Evolutionary conservation across 208 protist species (phyloP), one percentile per base, ranked within the genome.

Genomic region (Naegleria fowleri): DNA sequence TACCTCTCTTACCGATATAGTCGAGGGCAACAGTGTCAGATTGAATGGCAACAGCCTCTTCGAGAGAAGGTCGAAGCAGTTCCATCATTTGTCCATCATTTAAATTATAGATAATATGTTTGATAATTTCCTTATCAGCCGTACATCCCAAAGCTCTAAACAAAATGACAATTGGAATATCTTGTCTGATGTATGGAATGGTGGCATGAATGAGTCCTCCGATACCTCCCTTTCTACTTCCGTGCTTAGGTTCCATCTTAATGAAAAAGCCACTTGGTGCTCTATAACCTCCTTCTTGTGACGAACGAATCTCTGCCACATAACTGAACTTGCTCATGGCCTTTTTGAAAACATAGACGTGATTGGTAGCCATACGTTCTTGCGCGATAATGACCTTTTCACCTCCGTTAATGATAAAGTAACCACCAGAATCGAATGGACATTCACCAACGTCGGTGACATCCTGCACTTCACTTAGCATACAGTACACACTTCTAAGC

Each of bases 341-440:
- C 85, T 98, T 98, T 91, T 95, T 95, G 93, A 99, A 99, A 13
- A 98, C 97, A 90, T 98, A 98, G 1, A 99, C 96, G 51, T 98
- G 94, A 90, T 99, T 99, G 52, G 94, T 91, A 38, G 94, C 93
- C 95, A 99, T 98, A 36, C 94, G 93, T 92, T 97, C 96, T 91
- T 98, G 96, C 1, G 96, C 97, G 83, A 99, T 95, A 22, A 99
- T 92, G 6, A 98, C 97, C 92, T 99, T 99, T 91, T 99, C 98
- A n/a, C 93, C 93, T 51, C 98, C 98, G 92, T 99, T 99, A 67
- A 99, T 96, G 38, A 99, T 95, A 93, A 99, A 99, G 92, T 99
- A 99, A 83, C 98, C 98, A 67, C 98, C 98, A 90, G 97, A 95
- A 92, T 99, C 98, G 83, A 96, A 96, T 39, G 95, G 94, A 92